Percentiles rank a stretch among this genome's conserved stretches.
Evolutionary conservation across 129 eudicot species (phyloP).

Genomic region (Flaveria bidentis): DNA sequence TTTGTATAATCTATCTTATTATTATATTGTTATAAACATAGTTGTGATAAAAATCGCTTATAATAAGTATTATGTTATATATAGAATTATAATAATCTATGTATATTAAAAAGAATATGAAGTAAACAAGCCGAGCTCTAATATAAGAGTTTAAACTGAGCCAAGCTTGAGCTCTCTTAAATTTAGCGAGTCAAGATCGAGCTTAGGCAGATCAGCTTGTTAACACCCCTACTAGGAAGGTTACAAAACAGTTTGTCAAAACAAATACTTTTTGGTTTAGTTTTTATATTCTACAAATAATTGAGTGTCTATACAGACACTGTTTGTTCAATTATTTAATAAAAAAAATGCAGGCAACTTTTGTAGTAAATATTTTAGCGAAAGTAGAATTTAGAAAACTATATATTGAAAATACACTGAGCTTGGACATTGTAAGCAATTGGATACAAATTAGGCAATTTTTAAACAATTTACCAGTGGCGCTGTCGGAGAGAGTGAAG

Average conservation of each 20-base stretch:
- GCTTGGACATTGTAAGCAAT: neutral
- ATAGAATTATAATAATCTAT: neutral
- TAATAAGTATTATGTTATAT: neutral
- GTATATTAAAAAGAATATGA: no score
- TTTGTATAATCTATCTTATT: no score
- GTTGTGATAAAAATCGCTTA: neutral
- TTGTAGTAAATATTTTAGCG: neutral
- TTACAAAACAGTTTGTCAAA: neutral
- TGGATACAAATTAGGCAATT: neutral
- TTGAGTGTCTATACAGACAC: neutral
- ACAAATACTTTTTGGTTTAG: neutral
- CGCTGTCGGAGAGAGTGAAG: slow-evolving; percentile 99
- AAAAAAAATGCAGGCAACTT: neutral
- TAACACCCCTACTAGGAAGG: neutral
- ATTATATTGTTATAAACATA: neutral
- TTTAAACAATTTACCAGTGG: slow-evolving; percentile 63
- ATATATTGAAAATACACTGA: neutral
- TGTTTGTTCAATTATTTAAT: neutral
- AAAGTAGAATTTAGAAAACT: no score
- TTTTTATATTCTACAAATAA: neutral
- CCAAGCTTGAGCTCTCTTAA: neutral
- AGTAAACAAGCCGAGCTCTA: neutral
- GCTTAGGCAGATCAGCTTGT: neutral
- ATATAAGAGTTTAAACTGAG: neutral
- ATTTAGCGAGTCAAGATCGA: neutral